Base-by-base conservation (phyloP, 2,329 filamentous ascomycete genomes). In the Aspergillus aculeatinus region DNA sequence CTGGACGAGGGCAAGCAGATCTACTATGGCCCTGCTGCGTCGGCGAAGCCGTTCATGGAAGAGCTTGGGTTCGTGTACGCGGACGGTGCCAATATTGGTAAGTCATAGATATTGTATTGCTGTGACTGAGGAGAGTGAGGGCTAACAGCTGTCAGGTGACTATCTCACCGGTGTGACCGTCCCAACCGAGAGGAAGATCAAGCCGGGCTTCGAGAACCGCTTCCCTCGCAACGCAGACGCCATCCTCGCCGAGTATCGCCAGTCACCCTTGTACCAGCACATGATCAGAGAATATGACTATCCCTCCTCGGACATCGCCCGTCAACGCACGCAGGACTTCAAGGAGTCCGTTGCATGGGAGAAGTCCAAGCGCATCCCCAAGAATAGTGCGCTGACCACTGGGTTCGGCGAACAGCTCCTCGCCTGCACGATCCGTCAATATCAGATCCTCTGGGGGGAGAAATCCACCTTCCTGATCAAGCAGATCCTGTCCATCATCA, bases 161-260 rank as follows among this genome's bases (percentile, higher is more conserved):
- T 90, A 80, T 72, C 72, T 89, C 16, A 89, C 87, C 2, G 85
- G 85, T 63, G 81, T 87, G n/a, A 87, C 85, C 1, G 85, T 87
- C 16, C 79, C 79, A 1, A 80, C 77, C 0, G 80, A 81, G 63
- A 71, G 80, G 42, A 68, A 72, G n/a, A 76, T 81, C 51, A 72
- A 68, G 10, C 68, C 73, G 4, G 79, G 76, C 1, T 79, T 69
- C 48, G 76, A 81, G 60, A 62, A 73, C 23, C 70, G 68, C 10
- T 79, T 81, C 62, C 80, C 80, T 6, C 70, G 77, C 39, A 79
- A 70, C 21, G 74, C 78, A 2, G 69, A 73, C 3, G 60, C 62
- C 11, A 78, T 89, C 4, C 74, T 79, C 0, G 69, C 73, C 0
- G 74, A 72, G 14, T 89, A 87, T 63, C 74, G 83, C 49, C 76